phyloP scores from a whole-genome alignment of 2,329 filamentous ascomycete species.

The Hortaea werneckii region DNA sequence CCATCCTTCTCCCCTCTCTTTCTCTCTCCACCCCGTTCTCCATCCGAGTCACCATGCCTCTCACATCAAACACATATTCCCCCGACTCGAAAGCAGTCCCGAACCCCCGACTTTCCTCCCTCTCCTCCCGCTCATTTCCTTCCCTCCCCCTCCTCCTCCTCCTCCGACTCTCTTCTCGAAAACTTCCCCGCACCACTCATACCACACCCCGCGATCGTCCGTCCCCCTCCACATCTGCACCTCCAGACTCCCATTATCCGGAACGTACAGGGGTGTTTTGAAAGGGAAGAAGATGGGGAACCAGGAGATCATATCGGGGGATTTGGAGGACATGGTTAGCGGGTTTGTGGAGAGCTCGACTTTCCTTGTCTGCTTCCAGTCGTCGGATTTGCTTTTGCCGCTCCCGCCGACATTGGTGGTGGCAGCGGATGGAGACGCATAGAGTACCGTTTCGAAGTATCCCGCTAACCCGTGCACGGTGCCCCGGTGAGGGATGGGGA shows the following conservation, averaged over 20 bases:
- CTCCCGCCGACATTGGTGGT: not conserved
- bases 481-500: slow-evolving; percentile 67
- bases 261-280: slow-evolving; percentile 80
- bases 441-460: slow-evolving; percentile 95
- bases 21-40: too few species aligned
- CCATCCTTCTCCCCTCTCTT: too few species aligned
- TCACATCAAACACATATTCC: slow-evolving; percentile 62
- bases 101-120: slow-evolving; percentile 53
- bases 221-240: slow-evolving; percentile 95
- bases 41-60: too few species aligned
- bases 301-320: slow-evolving; percentile 97
- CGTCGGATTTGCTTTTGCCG: slow-evolving; percentile 20
- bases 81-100: slow-evolving; percentile 58
- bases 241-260: slow-evolving; percentile 73
- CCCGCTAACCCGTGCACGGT: slow-evolving; percentile 85
- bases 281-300: slow-evolving; percentile 97
- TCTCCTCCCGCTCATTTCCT: too few species aligned
- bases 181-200: slow-evolving; percentile 92
- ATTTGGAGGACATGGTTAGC: slow-evolving; percentile 83
- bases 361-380: slow-evolving; percentile 32
- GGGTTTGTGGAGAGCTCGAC: slow-evolving; percentile 90
- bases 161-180: slow-evolving; percentile 42
- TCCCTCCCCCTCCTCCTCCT: slow-evolving; percentile 28
- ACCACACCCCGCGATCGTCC: slow-evolving; percentile 93
- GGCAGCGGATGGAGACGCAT: slow-evolving; percentile 38